Evolutionary conservation across 345 rosid species (phyloP).

Genomic region (Lepidium africanum): DNA sequence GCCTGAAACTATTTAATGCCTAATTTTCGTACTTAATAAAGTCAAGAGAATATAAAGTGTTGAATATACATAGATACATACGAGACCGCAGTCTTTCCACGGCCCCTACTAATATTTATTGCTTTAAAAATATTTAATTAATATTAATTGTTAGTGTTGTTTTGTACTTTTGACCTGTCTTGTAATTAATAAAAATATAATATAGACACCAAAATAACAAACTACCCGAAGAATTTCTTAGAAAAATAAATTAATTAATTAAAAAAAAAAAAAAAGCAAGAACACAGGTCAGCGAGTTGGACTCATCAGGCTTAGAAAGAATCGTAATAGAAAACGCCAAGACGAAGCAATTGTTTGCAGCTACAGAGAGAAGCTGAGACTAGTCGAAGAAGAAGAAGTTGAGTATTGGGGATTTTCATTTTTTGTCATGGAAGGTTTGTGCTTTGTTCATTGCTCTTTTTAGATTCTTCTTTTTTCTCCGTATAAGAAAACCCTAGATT

Average conservation of each 20-base stretch:
- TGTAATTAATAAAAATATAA: conserved; percentile 6
- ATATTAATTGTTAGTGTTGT: conserved; percentile 1
- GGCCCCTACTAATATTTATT: not conserved
- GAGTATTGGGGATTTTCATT: not conserved
- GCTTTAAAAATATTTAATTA: not conserved
- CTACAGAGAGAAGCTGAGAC: not conserved
- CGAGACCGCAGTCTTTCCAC: conserved; percentile 29
- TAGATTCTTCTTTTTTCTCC: not conserved
- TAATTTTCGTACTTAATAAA: conserved; percentile 6
- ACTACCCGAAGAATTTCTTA: conserved; percentile 20
- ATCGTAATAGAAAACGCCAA: conserved; percentile 4
- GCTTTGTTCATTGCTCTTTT: not conserved
- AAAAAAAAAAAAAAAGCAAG: not conserved
- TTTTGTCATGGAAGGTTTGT: conserved; percentile 27
- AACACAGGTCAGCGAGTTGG: conserved; percentile 30
- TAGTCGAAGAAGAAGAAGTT: not conserved
- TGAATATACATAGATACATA: too few species aligned
- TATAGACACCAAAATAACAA: conserved; percentile 9
- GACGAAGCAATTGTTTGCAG: not conserved
- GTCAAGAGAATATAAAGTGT: conserved; percentile 9
- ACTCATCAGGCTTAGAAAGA: conserved; percentile 14
- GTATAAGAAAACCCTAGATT: conserved; percentile 21
- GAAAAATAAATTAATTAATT: not conserved
- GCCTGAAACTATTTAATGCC: not conserved
- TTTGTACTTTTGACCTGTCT: conserved; percentile 35